Conservation (phyloP, 164 flowering plant genomes). For the Pachysandra terminalis region DNA sequence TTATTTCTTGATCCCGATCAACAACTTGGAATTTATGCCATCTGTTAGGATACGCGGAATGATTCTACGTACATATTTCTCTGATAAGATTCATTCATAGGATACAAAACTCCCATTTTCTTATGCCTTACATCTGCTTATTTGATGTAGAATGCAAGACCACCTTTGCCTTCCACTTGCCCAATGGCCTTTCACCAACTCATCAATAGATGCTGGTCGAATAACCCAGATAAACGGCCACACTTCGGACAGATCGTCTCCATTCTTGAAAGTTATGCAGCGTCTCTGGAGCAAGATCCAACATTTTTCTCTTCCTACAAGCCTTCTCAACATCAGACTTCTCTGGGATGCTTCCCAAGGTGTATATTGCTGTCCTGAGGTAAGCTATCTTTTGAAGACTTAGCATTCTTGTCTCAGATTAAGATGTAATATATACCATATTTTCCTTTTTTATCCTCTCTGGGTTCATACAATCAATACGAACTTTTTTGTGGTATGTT, state of each 20-base stretch:
- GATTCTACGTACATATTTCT: neutral
- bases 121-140: neutral
- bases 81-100: neutral
- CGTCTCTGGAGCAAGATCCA: conserved; percentile 60
- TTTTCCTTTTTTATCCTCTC: neutral
- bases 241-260: conserved; percentile 75
- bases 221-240: conserved; percentile 76
- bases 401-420: conserved; percentile 15
- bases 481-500: neutral
- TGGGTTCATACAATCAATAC: neutral
- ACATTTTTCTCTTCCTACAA: conserved; percentile 56
- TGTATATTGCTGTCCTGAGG: conserved; percentile 28
- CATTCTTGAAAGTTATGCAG: conserved; percentile 52
- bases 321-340: conserved; percentile 26
- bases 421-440: conserved; percentile 30
- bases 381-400: conserved; percentile 29
- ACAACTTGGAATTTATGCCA: too few relatives aligned
- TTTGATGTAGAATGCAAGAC: conserved; percentile 83
- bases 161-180: conserved; percentile 65
- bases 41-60: neutral
- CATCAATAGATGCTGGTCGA: conserved; percentile 83
- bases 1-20: too few relatives aligned
- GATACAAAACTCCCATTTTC: neutral
- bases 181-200: conserved; percentile 63
- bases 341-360: conserved; percentile 48